Conservation (phyloP, 2,329 filamentous ascomycete species). For the Fusarium abutilonis region DNA sequence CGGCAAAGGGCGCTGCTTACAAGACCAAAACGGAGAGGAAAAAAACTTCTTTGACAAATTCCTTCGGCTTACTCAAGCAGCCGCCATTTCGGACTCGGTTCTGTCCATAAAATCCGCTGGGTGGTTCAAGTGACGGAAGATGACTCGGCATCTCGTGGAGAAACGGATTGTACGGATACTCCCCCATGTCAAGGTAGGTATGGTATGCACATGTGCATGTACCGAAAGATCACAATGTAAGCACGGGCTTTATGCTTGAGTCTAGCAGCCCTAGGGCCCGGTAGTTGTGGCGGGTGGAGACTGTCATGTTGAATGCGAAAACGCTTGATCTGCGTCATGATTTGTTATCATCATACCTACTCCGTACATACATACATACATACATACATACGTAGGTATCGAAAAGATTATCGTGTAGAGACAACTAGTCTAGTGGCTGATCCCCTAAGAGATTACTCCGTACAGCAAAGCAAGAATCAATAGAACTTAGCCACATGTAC, state of each 20-base stretch:
- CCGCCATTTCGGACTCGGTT: conserved; percentile 31
- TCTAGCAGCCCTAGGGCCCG: conserved; percentile 35
- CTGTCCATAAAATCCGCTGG: conserved; percentile 20
- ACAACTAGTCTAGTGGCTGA: neutral
- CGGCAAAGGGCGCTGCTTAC: conserved; percentile 17
- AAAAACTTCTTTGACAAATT: conserved; percentile 23
- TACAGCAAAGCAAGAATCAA: conserved; percentile 4
- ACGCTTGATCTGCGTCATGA: conserved; percentile 19
- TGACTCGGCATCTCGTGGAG: conserved; percentile 34
- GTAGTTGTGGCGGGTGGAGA: conserved; percentile 27
- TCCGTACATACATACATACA: neutral
- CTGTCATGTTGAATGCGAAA: neutral
- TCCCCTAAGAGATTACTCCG: neutral
- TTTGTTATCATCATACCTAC: neutral
- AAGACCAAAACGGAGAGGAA: conserved; percentile 1
- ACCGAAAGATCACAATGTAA: conserved; percentile 19
- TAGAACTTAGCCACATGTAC: conserved; percentile 8
- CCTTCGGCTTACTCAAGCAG: conserved; percentile 30
- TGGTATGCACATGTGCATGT: neutral
- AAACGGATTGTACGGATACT: conserved; percentile 6
- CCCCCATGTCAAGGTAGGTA: too few relatives aligned
- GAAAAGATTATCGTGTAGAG: neutral
- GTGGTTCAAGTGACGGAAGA: conserved; percentile 20
- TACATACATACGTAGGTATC: conserved; percentile 3
- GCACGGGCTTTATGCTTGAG: conserved; percentile 22